phyloP scores from a whole-genome alignment of 2,329 filamentous ascomycete genomes.

The Magnaporthiopsis rhizophila region DNA sequence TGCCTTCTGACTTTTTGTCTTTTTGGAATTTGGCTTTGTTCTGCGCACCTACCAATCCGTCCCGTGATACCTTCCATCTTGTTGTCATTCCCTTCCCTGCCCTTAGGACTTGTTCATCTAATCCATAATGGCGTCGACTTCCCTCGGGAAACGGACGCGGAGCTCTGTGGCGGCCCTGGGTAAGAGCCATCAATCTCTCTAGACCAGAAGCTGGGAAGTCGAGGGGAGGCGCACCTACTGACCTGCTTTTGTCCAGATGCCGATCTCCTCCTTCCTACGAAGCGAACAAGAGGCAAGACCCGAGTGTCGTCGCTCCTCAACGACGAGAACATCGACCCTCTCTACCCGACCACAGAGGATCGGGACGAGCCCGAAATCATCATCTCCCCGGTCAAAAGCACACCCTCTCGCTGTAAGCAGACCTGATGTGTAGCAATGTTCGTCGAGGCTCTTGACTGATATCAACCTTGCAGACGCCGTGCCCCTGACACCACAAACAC shows the following conservation, averaged over 20 bases:
- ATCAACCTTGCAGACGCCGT: conserved; percentile 25
- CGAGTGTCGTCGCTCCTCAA: conserved; percentile 37
- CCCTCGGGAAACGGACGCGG: conserved; percentile 24
- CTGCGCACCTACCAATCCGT: background rate
- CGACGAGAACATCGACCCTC: conserved; percentile 60
- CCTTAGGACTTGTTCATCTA: background rate
- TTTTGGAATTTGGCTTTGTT: background rate
- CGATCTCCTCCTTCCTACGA: conserved; percentile 29
- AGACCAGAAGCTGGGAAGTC: background rate
- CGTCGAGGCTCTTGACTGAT: background rate
- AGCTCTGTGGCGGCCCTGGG: conserved; percentile 12
- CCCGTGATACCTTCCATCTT: background rate
- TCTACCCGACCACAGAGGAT: conserved; percentile 30
- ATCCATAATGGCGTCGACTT: conserved; percentile 8
- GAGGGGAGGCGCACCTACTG: conserved; percentile 3
- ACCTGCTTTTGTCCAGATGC: conserved; percentile 11
- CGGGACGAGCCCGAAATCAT: conserved; percentile 29
- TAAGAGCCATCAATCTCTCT: conserved; percentile 12
- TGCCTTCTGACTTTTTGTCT: background rate
- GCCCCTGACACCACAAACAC: conserved; percentile 63
- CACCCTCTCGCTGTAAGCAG: conserved; percentile 14
- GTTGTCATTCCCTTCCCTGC: background rate
- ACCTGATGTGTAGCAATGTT: background rate
- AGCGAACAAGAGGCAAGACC: conserved; percentile 37
- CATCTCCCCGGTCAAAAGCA: conserved; percentile 17